Conservation (phyloP, 2,329 filamentous ascomycete genomes). For the Pochonia chlamydosporia region DNA sequence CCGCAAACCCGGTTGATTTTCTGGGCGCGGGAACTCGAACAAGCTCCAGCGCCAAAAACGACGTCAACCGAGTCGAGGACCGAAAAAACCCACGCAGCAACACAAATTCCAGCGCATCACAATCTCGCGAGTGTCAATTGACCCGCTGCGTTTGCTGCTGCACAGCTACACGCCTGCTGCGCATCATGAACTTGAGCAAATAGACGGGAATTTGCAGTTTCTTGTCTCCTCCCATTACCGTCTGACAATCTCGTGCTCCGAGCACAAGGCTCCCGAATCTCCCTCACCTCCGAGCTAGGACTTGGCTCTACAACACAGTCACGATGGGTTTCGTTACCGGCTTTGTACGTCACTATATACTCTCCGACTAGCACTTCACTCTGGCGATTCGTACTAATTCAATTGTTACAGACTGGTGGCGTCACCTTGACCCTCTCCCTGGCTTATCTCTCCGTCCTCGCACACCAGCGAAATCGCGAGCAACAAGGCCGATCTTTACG, state of each 20-base stretch:
- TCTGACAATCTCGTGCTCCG: slow-evolving; percentile 1
- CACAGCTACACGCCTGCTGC: slow-evolving; percentile 20
- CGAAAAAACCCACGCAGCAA: neutral
- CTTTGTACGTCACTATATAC: slow-evolving; percentile 52
- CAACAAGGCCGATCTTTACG: slow-evolving; percentile 51
- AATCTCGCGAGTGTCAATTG: slow-evolving; percentile 1
- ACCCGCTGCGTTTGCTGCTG: slow-evolving; percentile 8
- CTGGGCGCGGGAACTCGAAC: neutral
- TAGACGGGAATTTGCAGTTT: slow-evolving; percentile 9
- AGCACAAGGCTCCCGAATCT: slow-evolving; percentile 15
- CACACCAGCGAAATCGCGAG: slow-evolving; percentile 64
- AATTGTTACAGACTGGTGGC: slow-evolving; percentile 56
- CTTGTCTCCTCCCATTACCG: slow-evolving; percentile 4
- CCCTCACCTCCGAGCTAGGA: slow-evolving; percentile 16
- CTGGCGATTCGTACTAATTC: slow-evolving; percentile 6
- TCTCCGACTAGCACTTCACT: neutral
- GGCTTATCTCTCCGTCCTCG: slow-evolving; percentile 65
- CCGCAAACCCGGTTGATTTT: neutral
- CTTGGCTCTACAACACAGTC: slow-evolving; percentile 6
- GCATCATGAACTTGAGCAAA: slow-evolving; percentile 25
- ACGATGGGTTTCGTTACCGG: slow-evolving; percentile 69
- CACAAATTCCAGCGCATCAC: neutral
- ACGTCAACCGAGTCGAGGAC: slow-evolving; percentile 9
- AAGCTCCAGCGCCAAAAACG: slow-evolving; percentile 11
- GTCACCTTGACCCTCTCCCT: slow-evolving; percentile 68